phyloP scores from a whole-genome alignment of 1,284 basidiomycete species.

The Entoloma clypeatum region DNA sequence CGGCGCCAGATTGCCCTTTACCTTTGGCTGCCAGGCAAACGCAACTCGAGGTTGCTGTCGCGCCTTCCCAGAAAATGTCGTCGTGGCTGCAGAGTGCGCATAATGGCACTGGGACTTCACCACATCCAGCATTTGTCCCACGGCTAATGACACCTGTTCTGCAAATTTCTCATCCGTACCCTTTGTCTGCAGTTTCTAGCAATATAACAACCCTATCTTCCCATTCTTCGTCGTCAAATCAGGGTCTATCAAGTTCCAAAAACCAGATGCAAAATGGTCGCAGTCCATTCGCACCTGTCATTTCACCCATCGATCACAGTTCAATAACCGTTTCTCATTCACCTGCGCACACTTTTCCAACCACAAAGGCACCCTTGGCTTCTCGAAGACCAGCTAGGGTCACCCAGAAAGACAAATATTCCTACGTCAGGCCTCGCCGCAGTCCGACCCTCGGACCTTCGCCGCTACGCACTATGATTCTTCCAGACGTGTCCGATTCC shows the following conservation, averaged over 20 bases:
- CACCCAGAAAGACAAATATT: constrained; percentile 14
- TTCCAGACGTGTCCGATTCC: constrained; percentile 28
- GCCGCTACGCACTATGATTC: constrained; percentile 40
- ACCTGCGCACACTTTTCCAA: constrained; percentile 1
- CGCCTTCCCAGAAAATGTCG: too few species aligned
- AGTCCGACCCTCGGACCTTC: constrained; percentile 41
- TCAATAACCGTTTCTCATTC: constrained; percentile 9
- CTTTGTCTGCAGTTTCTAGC: constrained; percentile 18
- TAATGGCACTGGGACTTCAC: neutral
- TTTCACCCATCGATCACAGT: constrained; percentile 9
- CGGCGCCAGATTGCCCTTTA: constrained; percentile 16
- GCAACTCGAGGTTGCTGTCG: neutral
- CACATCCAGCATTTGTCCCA: constrained; percentile 8
- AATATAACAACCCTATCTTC: neutral
- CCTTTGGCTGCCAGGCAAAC: constrained; percentile 17
- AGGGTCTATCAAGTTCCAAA: neutral
- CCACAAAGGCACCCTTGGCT: neutral
- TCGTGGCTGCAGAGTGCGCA: too few species aligned
- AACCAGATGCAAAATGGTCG: constrained; percentile 6
- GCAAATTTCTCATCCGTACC: constrained; percentile 30
- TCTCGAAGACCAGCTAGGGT: constrained; percentile 8
- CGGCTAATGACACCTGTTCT: too few species aligned
- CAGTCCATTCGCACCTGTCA: constrained; percentile 10
- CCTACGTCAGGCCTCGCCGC: constrained; percentile 25
- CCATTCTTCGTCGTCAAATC: too few species aligned